Evolutionary conservation across 768 basidiomycete species (phyloP).

Genomic region (Hericium erinaceus): DNA sequence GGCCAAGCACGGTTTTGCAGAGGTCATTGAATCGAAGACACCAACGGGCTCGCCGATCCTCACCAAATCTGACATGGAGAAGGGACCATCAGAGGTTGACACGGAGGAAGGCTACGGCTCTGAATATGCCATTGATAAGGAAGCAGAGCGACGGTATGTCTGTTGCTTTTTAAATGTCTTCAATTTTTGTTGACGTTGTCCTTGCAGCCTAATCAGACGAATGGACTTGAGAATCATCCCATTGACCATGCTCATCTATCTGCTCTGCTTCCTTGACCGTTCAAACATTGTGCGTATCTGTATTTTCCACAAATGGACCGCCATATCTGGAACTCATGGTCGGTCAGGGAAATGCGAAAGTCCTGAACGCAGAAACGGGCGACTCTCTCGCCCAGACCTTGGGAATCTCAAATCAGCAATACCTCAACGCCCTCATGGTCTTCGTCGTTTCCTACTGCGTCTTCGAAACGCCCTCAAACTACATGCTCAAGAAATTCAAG

Average conservation of each 20-base stretch:
- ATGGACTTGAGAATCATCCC: slow-evolving; percentile 28
- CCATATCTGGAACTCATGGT: background rate
- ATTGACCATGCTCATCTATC: slow-evolving; percentile 27
- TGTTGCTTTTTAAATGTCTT: background rate
- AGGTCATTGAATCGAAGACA: no score
- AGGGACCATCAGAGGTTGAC: background rate
- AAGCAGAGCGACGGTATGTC: background rate
- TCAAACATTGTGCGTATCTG: slow-evolving; percentile 16
- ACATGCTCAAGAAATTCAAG: background rate
- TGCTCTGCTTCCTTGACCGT: slow-evolving; percentile 24
- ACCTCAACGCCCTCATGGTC: slow-evolving; percentile 15
- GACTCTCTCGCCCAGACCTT: slow-evolving; percentile 11
- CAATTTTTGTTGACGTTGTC: background rate
- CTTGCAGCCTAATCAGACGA: slow-evolving; percentile 16
- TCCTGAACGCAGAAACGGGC: slow-evolving; percentile 14
- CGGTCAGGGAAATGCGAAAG: slow-evolving; percentile 10
- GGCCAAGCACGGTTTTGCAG: no score
- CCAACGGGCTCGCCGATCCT: no score
- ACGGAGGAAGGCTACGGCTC: background rate
- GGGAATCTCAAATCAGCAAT: slow-evolving; percentile 9
- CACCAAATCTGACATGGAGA: background rate
- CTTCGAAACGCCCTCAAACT: background rate
- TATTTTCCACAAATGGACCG: background rate
- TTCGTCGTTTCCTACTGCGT: slow-evolving; percentile 8
- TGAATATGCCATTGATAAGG: background rate